phyloP scores from a whole-genome alignment of 2,329 filamentous ascomycete genomes.

The Gaeumannomyces sp. region DNA sequence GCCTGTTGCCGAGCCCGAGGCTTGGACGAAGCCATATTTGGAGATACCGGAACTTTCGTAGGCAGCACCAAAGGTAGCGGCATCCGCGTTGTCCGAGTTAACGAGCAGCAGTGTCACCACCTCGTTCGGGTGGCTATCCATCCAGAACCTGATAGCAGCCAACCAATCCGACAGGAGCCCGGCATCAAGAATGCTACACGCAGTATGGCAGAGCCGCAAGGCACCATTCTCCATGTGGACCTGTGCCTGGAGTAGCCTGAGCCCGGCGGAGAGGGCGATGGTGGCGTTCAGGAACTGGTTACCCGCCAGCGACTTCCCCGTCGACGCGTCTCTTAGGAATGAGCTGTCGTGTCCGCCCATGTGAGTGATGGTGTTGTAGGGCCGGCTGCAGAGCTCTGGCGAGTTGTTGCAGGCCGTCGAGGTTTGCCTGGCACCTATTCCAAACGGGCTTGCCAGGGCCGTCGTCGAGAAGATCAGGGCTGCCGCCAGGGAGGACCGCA shows the following conservation, averaged over 20 bases:
- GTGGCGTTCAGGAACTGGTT: conserved; percentile 73
- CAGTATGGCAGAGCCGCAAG: conserved; percentile 65
- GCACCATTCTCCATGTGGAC: conserved; percentile 55
- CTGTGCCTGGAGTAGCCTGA: conserved; percentile 66
- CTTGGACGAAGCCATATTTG: conserved; percentile 53
- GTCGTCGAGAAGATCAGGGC: conserved; percentile 4
- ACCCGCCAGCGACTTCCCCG: conserved; percentile 55
- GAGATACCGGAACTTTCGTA: conserved; percentile 55
- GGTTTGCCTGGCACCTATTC: conserved; percentile 4
- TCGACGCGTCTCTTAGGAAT: conserved; percentile 60
- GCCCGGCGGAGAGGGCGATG: conserved; percentile 61
- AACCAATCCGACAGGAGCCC: conserved; percentile 62
- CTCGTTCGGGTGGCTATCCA: conserved; percentile 64
- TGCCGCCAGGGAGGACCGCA: conserved; percentile 3
- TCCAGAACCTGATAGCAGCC: conserved; percentile 57
- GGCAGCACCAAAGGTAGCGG: conserved; percentile 45
- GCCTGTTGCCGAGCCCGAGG: conserved; percentile 31
- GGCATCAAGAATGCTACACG: conserved; percentile 61
- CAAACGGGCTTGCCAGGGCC: conserved; percentile 1
- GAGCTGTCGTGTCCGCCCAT: conserved; percentile 71
- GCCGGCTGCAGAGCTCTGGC: conserved; percentile 60
- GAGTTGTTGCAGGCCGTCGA: conserved; percentile 70
- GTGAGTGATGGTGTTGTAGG: conserved; percentile 72
- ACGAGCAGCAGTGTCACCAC: conserved; percentile 71
- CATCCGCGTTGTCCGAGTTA: conserved; percentile 56